Base-by-base conservation (phyloP, 768 basidiomycete species). In the Sporobolomyces pararoseus region DNA sequence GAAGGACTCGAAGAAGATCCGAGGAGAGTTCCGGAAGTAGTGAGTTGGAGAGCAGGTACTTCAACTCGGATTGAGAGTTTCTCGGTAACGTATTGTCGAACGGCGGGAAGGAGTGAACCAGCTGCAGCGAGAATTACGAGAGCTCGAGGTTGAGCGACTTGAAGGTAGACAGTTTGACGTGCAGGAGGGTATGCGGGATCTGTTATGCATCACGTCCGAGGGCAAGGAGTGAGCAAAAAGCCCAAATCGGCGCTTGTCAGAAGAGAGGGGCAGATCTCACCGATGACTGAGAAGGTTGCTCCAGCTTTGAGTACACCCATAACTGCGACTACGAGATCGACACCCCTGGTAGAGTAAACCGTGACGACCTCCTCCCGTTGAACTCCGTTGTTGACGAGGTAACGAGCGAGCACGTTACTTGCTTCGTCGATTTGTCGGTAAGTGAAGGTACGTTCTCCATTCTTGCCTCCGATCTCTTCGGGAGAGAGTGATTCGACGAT, bases 121-220 rank as follows among this genome's bases (percentile, higher is more conserved):
- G 96, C 95, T 6, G 90, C 91, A 77, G 89, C 88, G 75, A 99
- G 85, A 51, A 98, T 86, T 57, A 99, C 83, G 27, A 98, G 85
- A 0, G 88, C 96, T 21, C 92, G 88, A 31, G 96, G 95, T 69
- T 87, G 88, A 2, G 95, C 91, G 19, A 98, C 96, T 59, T 87
- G 84, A 50, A 99, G 86, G 79, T 99, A 98, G 74, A 94, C 86
- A 5, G 86, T 91, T 80, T 98, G 96, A 49, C 96, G 83, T 6
- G 89, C 87, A 2, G 95, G 86, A 14, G 96, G 96, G 78, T 99
- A 99, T 4, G 95, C 94, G 46, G 96, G 95, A 80, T 99, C 95
- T 96, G 73, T 14, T 34, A 27, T 32, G 17, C n/a, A n/a, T n/a
- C 7, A 1, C 23, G 35, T n/a, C n/a, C n/a, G n/a, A n/a, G n/a